Evolutionary conservation across 2,329 filamentous ascomycete species (phyloP), one percentile per base, ranked within the genome.

Genomic region (Ophiostoma sp.): DNA sequence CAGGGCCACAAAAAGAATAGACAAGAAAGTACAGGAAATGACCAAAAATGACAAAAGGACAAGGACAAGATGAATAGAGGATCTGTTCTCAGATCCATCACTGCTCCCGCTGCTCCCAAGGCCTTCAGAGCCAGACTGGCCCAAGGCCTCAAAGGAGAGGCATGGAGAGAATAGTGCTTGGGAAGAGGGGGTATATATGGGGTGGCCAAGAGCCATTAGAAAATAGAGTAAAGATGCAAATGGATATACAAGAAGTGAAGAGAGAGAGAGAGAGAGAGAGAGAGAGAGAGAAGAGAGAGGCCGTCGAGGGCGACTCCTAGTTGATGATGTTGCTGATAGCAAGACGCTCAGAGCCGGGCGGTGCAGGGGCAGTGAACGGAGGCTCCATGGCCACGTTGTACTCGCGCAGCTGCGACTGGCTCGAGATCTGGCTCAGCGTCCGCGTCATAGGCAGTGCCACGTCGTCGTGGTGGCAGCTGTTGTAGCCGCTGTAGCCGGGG

Each of bases 31-130:
- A 52, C n/a, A 20, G 27, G 27, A 31, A 31, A 31, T 31, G 27
- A 1, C 27, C 27, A 31, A 15, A 41, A 41, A 41, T 1, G 36
- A 15, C 23, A 27, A 33, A 31, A 35, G 4, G 11, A 31, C 13
- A 44, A 48, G 17, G 10, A 48, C 5, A 7, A 48, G n/a, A 48
- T 5, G 44, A n/a, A 48, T 48, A 48, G 44, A 48, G 44, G n/a
- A 57, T 13, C 52, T 23, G 52, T 23, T 27, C 60, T 31, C 15
- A 64, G 60, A 64, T 64, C 60, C 60, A 64, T 64, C 60, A 64
- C 60, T 64, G 60, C 31, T 31, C 31, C 31, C 17, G 60, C 60
- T n/a, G 17, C 11, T 20, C 52, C 27, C 7, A 39, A n/a, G 60
- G 11, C 33, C 15, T 13, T 33, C 11, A 20, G 13, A 64, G 60